Conservation (phyloP, 2,329 filamentous ascomycete genomes). For the Sarocladium oryzae region DNA sequence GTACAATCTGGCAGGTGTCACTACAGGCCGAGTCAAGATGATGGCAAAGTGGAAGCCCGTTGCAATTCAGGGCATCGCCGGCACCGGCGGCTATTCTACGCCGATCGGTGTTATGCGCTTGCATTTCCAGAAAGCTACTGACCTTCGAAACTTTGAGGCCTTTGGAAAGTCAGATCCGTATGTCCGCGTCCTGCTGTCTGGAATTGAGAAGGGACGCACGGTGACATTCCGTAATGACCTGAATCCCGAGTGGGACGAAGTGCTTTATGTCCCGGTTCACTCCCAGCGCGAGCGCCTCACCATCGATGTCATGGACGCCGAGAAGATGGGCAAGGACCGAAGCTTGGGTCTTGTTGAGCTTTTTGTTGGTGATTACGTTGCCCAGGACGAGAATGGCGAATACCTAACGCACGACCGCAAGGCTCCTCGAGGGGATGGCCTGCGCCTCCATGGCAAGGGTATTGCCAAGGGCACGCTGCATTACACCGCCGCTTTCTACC, state of each 20-base stretch:
- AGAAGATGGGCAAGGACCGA: slow-evolving; percentile 85
- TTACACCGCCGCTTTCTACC: slow-evolving; percentile 85
- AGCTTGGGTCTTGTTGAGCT: slow-evolving; percentile 78
- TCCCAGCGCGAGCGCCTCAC: slow-evolving; percentile 75
- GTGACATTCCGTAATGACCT: slow-evolving; percentile 96
- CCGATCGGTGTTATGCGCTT: slow-evolving; percentile 94
- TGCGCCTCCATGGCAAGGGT: slow-evolving; percentile 68
- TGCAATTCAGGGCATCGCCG: slow-evolving; percentile 70
- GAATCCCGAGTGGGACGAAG: slow-evolving; percentile 91
- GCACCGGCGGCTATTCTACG: slow-evolving; percentile 83
- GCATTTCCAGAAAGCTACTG: slow-evolving; percentile 76
- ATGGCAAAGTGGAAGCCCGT: slow-evolving; percentile 94
- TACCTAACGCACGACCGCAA: slow-evolving; percentile 76
- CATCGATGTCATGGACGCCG: slow-evolving; percentile 94
- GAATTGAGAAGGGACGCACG: slow-evolving; percentile 83
- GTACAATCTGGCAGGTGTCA: slow-evolving; percentile 80
- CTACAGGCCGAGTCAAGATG: slow-evolving; percentile 83
- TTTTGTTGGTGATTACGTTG: slow-evolving; percentile 69
- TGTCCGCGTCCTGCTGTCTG: slow-evolving; percentile 78
- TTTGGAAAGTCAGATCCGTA: slow-evolving; percentile 98
- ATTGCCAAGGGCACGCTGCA: slow-evolving; percentile 71
- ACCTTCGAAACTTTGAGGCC: slow-evolving; percentile 87
- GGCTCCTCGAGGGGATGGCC: slow-evolving; percentile 54
- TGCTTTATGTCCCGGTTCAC: slow-evolving; percentile 89
- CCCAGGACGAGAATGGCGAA: slow-evolving; percentile 71